Base-by-base conservation (phyloP, 1,139 yeast species). In the Debaryomyces sp. region DNA sequence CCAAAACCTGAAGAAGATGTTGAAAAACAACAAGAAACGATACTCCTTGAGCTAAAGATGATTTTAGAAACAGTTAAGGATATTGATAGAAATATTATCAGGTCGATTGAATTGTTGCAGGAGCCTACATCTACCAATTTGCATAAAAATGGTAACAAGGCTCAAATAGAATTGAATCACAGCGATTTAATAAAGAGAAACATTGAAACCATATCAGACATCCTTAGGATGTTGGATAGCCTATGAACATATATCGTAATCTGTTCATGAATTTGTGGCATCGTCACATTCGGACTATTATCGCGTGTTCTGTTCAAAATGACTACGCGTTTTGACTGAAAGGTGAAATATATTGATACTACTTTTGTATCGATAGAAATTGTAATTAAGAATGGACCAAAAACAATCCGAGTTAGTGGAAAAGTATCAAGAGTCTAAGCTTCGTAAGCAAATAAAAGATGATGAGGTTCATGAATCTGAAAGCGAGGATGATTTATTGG, bases 361-460 rank as follows among this genome's bases (percentile, higher is more conserved):
- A 23, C 8, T 34, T 10, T 17, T 32, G 21, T 41, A 13, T 9
- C 15, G 26, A 10, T n/a, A 33, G n/a, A 13, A 7, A 9, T 18
- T 8, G 12, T 24, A 42, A 37, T 36, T 21, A 21, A 35, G 38
- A 21, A 71, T 70, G 77, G 73, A 71, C 54, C 41, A 49, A 13
- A 66, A 67, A 51, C 70, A 67, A 43, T 56, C 76, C 1, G 61
- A 62, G 40, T 53, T 71, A 29, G 60, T 79, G 6, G 80, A 78
- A 41, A 62, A 59, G 50, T 77, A 73, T 59, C 81, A 77, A 55
- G 76, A 73, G 12, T 60, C 70, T 18, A 63, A 67, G 48, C 58
- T 71, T 32, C 50, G 51, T 38, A 54, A 55, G 8, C 56, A 54
- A 5, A 35, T 45, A 21, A 40, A 43, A 3, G 56, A 54, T 6